These are phyloP conservation scores for Coniella lustricola DNA, from an alignment of 2,329 filamentous ascomycete species.

Conservation along the genomic window DNA sequence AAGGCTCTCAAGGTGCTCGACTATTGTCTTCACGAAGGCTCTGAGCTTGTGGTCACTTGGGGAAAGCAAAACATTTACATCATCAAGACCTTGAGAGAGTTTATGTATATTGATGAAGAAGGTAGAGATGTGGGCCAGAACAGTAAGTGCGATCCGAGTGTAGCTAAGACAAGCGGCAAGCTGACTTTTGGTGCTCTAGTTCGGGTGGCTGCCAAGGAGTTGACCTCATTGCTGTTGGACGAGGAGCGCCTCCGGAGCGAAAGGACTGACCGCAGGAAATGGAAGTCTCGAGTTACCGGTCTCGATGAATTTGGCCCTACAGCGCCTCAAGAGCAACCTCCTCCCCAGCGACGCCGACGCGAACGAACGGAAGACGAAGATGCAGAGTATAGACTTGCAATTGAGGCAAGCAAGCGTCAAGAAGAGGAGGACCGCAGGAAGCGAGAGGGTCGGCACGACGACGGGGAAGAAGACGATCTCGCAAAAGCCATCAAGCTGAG, in stretches of 20 bases:
- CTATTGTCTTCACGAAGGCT: slow-evolving; percentile 96
- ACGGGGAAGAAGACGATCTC: slow-evolving; percentile 73
- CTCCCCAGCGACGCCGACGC: slow-evolving; percentile 35
- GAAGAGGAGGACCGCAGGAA: slow-evolving; percentile 82
- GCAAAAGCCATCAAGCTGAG: slow-evolving; percentile 93
- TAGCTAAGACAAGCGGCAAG: not conserved
- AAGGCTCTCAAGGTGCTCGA: slow-evolving; percentile 97
- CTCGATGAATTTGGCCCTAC: slow-evolving; percentile 69
- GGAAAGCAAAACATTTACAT: slow-evolving; percentile 97
- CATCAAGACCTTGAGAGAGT: slow-evolving; percentile 96
- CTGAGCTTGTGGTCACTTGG: slow-evolving; percentile 95
- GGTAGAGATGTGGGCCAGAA: slow-evolving; percentile 93
- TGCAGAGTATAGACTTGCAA: slow-evolving; percentile 78
- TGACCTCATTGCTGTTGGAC: slow-evolving; percentile 85
- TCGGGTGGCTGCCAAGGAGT: slow-evolving; percentile 89
- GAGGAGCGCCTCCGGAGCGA: slow-evolving; percentile 88
- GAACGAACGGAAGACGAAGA: slow-evolving; percentile 71
- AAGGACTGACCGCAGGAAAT: slow-evolving; percentile 82
- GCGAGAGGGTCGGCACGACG: slow-evolving; percentile 55
- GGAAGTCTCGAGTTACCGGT: slow-evolving; percentile 94
- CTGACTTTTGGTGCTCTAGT: slow-evolving; percentile 47
- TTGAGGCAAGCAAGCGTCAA: slow-evolving; percentile 92
- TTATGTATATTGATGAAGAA: slow-evolving; percentile 94
- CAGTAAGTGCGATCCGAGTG: slow-evolving; percentile 46
- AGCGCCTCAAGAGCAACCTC: slow-evolving; percentile 34